These are phyloP conservation scores for Geranium incanum DNA, from an alignment of 441 rosid genomes.

Conservation along the genomic window DNA sequence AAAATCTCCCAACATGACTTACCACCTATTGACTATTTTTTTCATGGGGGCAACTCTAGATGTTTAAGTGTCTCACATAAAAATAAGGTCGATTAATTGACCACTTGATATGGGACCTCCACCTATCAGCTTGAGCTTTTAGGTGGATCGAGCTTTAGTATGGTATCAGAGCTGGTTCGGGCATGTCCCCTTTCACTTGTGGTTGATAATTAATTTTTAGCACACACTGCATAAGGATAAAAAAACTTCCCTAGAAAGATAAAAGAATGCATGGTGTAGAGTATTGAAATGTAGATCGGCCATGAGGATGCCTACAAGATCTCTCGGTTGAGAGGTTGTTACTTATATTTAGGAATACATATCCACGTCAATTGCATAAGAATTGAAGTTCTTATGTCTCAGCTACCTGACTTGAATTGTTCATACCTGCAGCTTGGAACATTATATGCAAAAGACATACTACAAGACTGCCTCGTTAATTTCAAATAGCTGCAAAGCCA, in stretches of 20 bases:
- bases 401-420: conserved; percentile 4
- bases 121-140: too few species aligned
- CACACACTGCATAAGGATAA: background rate
- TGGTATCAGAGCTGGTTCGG: background rate
- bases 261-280: background rate
- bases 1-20: too few species aligned
- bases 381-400: background rate
- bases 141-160: too few species aligned
- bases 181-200: background rate
- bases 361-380: background rate
- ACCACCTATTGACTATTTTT: too few species aligned
- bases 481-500: conserved; percentile 87
- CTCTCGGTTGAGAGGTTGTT: background rate
- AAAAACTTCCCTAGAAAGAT: background rate
- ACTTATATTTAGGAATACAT: background rate
- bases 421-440: conserved; percentile 66
- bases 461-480: conserved; percentile 87
- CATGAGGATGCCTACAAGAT: background rate
- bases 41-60: too few species aligned
- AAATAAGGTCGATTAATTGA: too few species aligned
- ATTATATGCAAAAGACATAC: conserved; percentile 82
- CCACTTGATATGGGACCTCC: too few species aligned
- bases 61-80: too few species aligned
- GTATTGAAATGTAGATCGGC: background rate
- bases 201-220: background rate